Conservation (phyloP, 2,329 filamentous ascomycete species). For the Clathrospora elynae region DNA sequence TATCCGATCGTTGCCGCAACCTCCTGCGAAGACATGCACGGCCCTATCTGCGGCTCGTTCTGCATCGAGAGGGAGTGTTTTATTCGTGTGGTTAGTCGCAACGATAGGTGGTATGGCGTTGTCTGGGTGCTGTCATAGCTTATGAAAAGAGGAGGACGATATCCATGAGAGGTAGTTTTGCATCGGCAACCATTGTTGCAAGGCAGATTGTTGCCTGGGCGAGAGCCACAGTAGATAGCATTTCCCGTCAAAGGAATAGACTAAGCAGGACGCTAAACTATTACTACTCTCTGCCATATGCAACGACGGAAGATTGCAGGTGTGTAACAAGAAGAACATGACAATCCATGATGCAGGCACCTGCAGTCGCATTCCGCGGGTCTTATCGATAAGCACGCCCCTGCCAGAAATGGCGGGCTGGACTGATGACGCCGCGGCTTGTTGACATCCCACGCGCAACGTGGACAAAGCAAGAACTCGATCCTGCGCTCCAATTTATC, state of each 20-base stretch:
- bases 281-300: no score
- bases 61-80: no score
- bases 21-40: no score
- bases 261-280: no score
- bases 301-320: not conserved
- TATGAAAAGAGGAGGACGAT: constrained; percentile 24
- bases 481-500: no score
- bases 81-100: constrained; percentile 16
- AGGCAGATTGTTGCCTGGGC: constrained; percentile 6
- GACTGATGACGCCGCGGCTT: constrained; percentile 15
- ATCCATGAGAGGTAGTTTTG: constrained; percentile 23
- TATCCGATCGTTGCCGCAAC: no score
- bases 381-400: constrained; percentile 21
- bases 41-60: no score
- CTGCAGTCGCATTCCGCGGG: no score
- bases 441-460: constrained; percentile 21
- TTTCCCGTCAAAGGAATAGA: constrained; percentile 17
- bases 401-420: constrained; percentile 15
- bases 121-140: constrained; percentile 14
- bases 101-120: constrained; percentile 23
- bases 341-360: not conserved
- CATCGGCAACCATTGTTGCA: constrained; percentile 20
- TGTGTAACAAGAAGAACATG: not conserved
- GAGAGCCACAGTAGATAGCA: constrained; percentile 27
- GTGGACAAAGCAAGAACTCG: constrained; percentile 18